Evolutionary conservation across 2,329 filamentous ascomycete species (phyloP), one percentile per base, ranked within the genome.

Genomic region (Aspergillus floridensis): DNA sequence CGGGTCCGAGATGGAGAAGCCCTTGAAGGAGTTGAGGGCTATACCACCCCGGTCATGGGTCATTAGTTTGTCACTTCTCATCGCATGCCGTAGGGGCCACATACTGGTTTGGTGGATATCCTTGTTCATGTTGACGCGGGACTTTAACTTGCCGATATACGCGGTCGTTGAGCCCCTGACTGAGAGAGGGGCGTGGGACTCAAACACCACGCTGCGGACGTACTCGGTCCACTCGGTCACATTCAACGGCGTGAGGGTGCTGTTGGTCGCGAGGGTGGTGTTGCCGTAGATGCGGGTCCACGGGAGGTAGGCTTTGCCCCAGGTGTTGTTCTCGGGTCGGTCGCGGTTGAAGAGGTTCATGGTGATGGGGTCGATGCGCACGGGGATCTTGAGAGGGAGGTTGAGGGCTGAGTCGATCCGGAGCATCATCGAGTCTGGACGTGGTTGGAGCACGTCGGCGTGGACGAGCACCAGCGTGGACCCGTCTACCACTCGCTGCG

Each of bases 21-120:
- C 80, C 10, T 72, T 65, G 54, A 87, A 80, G 5, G 77, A 75
- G 68, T 85, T 81, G 3, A 87, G 74, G 4, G 80, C 84, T 86
- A 29, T 29, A 29, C 10, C 1, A 8, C 8, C 26, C 26, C 26
- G 32, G 5, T 35, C 11, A 16, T 35, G 32, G 12, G 32, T 16
- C 2, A 3, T 35, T 35, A 35, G 32, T 35, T 16, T 16, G 32
- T 35, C 1, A 12, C 4, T 5, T 12, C 12, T 4, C 8, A 35
- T 2, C 3, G 11, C 32, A 12, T 35, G 12, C 4, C 12, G 12
- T 12, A 35, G 44, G 26, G n/a, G 8, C 19, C n/a, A 44, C 72
- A 56, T 66, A 79, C 72, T 67, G 56, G 73, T 75, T 35, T 75
- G 72, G 29, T 66, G 52, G 52, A 73, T 61, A 53, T 70, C 62